Evolutionary conservation across 2,329 filamentous ascomycete genomes (phyloP).

Genomic region (Pezicula carpinea): DNA sequence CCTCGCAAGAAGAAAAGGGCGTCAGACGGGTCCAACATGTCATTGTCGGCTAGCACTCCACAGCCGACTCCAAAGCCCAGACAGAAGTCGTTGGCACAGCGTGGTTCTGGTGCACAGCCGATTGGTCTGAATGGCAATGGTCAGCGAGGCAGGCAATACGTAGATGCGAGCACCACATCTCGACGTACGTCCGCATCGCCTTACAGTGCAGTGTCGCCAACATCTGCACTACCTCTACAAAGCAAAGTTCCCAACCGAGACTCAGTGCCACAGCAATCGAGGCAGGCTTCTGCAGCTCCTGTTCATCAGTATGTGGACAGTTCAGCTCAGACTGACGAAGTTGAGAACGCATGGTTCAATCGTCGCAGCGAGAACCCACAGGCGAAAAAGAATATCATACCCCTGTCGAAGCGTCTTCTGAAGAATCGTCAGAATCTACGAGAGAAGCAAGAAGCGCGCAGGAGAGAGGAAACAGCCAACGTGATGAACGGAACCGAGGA

Average conservation of each 20-base stretch:
- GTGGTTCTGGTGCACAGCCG: constrained; percentile 20
- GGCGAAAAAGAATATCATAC: constrained; percentile 20
- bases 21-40: constrained; percentile 44
- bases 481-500: constrained; percentile 9
- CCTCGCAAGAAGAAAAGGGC: constrained; percentile 58
- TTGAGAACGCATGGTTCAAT: constrained; percentile 28
- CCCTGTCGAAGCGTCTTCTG: constrained; percentile 25
- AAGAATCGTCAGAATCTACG: constrained; percentile 23
- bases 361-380: constrained; percentile 7
- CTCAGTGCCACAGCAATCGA: constrained; percentile 14
- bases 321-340: constrained; percentile 27
- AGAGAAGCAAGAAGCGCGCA: constrained; percentile 12
- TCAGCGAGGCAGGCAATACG: constrained; percentile 20
- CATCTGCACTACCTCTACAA: constrained; percentile 15
- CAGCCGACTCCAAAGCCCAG: constrained; percentile 26
- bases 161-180: constrained; percentile 25
- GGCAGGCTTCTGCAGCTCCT: constrained; percentile 16
- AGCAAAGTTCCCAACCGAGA: constrained; percentile 9
- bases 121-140: constrained; percentile 14
- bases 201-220: constrained; percentile 23
- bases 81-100: constrained; percentile 25
- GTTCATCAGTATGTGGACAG: constrained; percentile 24
- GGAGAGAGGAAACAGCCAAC: constrained; percentile 4
- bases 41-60: constrained; percentile 7
- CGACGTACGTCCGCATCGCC: constrained; percentile 26